Evolutionary conservation across 495 filamentous ascomycete species (phyloP).

Genomic region (Hypoxylon fragiforme): DNA sequence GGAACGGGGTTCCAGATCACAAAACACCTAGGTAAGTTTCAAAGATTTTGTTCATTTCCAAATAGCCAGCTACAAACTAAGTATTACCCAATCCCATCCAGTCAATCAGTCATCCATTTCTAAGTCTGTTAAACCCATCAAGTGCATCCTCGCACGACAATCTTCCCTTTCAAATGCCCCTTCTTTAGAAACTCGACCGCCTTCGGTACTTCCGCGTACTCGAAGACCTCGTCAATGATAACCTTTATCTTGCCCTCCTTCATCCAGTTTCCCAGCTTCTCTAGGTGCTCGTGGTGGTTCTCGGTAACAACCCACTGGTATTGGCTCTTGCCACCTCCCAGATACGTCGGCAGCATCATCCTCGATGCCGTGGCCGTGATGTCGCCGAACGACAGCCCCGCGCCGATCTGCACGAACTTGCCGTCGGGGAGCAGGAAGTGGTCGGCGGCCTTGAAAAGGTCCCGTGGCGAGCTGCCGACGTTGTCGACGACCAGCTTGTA

Average conservation of each 20-base stretch:
- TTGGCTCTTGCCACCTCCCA: constrained; percentile 68
- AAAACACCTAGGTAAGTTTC: too few species aligned
- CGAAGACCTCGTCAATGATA: constrained; percentile 62
- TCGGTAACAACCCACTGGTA: constrained; percentile 49
- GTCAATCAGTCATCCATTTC: too few species aligned
- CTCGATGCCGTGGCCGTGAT: constrained; percentile 32
- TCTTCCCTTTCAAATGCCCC: constrained; percentile 67
- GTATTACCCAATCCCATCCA: too few species aligned
- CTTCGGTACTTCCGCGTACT: constrained; percentile 62
- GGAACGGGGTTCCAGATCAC: too few species aligned
- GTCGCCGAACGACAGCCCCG: constrained; percentile 5
- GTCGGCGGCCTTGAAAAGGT: constrained; percentile 60
- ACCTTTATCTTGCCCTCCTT: constrained; percentile 63
- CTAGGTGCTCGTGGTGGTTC: constrained; percentile 51
- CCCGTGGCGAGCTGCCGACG: constrained; percentile 49
- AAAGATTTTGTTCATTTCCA: too few species aligned
- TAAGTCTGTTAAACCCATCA: too few species aligned
- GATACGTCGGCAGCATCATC: constrained; percentile 53
- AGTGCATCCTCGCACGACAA: constrained; percentile 59
- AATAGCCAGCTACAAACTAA: too few species aligned
- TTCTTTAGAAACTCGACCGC: constrained; percentile 67
- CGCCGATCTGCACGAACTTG: constrained; percentile 63
- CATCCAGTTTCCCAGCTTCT: constrained; percentile 61
- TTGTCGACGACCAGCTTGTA: constrained; percentile 67
- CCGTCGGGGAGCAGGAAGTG: constrained; percentile 57